A percentile compares a stretch with the other conserved stretches of the same genome.
These are phyloP conservation scores for Mortierella sp. DNA, from an alignment of 371 early-diverging fungal species.

Conservation along the genomic window DNA sequence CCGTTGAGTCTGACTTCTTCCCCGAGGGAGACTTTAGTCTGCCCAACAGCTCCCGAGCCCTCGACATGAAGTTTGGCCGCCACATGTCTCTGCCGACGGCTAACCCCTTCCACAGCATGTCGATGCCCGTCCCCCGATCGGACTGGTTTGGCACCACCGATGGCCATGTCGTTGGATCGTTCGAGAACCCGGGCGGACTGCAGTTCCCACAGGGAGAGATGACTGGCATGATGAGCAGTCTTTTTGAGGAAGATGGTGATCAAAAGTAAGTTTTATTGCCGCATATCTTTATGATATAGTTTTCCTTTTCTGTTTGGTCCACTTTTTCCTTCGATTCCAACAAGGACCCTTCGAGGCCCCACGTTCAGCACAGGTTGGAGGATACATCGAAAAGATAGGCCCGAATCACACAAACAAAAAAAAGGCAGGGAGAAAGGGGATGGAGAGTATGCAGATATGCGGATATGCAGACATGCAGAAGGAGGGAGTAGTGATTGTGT, in stretches of 20 bases:
- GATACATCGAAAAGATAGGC: neutral
- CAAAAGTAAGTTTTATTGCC: slow-evolving; percentile 45
- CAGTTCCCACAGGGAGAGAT: slow-evolving; percentile 52
- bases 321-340: slow-evolving; percentile 5
- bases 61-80: slow-evolving; percentile 55
- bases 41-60: slow-evolving; percentile 33
- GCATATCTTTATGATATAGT: neutral
- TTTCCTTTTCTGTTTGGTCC: neutral
- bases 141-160: slow-evolving; percentile 57
- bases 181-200: slow-evolving; percentile 48
- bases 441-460: no score
- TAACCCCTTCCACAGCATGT: slow-evolving; percentile 54
- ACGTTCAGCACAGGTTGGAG: slow-evolving; percentile 10
- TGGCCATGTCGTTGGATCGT: slow-evolving; percentile 50
- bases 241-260: slow-evolving; percentile 53
- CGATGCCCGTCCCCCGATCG: slow-evolving; percentile 54
- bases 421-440: neutral
- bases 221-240: slow-evolving; percentile 51
- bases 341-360: slow-evolving; percentile 12
- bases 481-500: neutral
- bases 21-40: slow-evolving; percentile 55
- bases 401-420: no score
- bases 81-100: slow-evolving; percentile 37
- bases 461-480: neutral
- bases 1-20: slow-evolving; percentile 56